Evolutionary conservation across 2,329 filamentous ascomycete species (phyloP).

Genomic region (Coleophoma crateriformis): DNA sequence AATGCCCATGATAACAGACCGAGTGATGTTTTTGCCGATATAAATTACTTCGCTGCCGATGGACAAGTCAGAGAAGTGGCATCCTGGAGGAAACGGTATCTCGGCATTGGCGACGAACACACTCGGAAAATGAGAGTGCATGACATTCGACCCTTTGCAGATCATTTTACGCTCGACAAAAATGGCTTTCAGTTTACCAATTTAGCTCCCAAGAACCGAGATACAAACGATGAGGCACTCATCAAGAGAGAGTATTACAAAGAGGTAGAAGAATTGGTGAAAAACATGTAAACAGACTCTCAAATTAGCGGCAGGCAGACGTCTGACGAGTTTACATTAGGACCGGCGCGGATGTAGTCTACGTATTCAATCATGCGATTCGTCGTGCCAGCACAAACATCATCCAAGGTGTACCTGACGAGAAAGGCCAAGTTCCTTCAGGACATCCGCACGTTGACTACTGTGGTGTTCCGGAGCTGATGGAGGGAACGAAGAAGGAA

Average conservation of each 20-base stretch:
- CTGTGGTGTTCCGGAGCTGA: not conserved
- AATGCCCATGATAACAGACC: not conserved
- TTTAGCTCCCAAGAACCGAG: not conserved
- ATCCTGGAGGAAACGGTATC: not conserved
- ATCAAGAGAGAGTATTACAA: constrained; percentile 1
- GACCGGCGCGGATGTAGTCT: constrained; percentile 1
- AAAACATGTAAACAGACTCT: not conserved
- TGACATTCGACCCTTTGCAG: not conserved
- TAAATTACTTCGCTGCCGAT: not conserved
- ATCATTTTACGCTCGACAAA: constrained; percentile 1
- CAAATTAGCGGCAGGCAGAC: not conserved
- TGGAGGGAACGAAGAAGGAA: not conserved
- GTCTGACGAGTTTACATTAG: not conserved
- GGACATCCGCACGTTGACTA: constrained; percentile 4
- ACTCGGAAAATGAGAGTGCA: not conserved
- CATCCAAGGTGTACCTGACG: not conserved
- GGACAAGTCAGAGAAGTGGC: not conserved
- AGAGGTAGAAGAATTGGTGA: not conserved
- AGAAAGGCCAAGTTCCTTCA: not conserved
- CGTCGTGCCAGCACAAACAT: not conserved
- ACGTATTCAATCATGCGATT: constrained; percentile 1
- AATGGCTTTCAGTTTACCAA: constrained; percentile 4
- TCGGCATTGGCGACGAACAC: not conserved
- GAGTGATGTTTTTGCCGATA: not conserved
- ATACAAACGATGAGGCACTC: not conserved